A percentile compares a stretch with the other conserved stretches of the same genome.
Conservation (phyloP, 805 yeast species). For the Wickerhamomyces strasburgensis region DNA sequence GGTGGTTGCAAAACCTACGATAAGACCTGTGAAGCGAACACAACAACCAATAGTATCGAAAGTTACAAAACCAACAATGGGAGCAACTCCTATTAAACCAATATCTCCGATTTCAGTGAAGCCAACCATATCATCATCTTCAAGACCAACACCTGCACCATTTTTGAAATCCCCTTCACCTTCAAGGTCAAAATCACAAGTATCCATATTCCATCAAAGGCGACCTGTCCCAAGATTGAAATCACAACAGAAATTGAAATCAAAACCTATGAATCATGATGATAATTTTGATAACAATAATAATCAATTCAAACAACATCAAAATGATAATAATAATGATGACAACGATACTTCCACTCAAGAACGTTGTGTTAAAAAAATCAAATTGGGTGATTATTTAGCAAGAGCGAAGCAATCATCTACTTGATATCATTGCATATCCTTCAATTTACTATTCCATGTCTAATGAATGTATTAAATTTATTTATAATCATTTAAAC, state of each 20-base stretch:
- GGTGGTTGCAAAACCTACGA: background rate
- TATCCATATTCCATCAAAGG: constrained; percentile 1
- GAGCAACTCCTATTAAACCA: no score
- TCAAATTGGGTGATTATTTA: constrained; percentile 9
- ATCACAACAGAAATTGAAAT: constrained; percentile 1
- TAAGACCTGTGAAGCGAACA: constrained; percentile 1
- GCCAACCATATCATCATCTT: background rate
- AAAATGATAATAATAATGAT: no score
- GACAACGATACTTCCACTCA: background rate
- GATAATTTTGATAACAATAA: constrained; percentile 2
- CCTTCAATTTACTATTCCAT: background rate
- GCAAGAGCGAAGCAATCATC: no score
- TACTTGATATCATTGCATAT: no score
- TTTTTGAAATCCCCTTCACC: background rate
- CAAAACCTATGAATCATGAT: background rate
- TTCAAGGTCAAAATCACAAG: background rate
- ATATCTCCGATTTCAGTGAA: background rate
- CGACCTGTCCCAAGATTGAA: background rate
- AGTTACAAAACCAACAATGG: no score
- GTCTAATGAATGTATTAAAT: background rate
- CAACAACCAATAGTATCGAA: no score
- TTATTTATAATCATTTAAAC: no score
- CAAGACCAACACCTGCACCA: constrained; percentile 1
- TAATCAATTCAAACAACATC: background rate
- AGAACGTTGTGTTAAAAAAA: constrained; percentile 2